Base-by-base conservation (phyloP, 1,284 basidiomycete genomes). In the Cryptococcus sp. region DNA sequence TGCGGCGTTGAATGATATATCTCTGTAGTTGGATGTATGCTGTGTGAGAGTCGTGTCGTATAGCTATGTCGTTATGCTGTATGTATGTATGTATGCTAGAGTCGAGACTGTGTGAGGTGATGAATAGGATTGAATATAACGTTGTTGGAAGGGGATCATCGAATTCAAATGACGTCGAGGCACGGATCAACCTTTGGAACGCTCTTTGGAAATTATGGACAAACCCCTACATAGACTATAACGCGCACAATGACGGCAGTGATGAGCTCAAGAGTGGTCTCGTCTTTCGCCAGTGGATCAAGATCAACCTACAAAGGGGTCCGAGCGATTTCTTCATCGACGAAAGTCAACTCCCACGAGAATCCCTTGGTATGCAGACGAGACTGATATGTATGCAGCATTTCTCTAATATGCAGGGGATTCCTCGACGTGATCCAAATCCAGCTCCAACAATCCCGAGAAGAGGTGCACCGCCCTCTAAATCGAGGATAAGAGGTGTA, bases 401-500 rank as follows among this genome's bases (percentile, higher is more conserved):
- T n/a, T 25, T 10, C 21, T 43, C 44, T 49, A 40, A 49, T 25
- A 10, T 16, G 7, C 55, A 74, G 72, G 74, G 74, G 19, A 70
- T 76, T 25, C 74, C 74, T 0, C 52, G 62, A 9, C 61, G 69
- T 16, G 58, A 73, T 22, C 50, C 67, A 0, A 73, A 73, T 52
- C 70, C 73, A 2, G 61, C 74, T 16, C 75, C 75, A 1, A 69
- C 63, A 5, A 63, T 76, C 34, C 75, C 75, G 1, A 64, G 75
- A 7, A 60, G 71, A 49, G 72, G 77, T 1, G 77, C 77, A 0
- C 72, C 77, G 14, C 78, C 78, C 1, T 60, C 70, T 36, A 79
- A 78, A 45, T 73, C 77, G 0, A 66, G 67, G 4, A 80, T 82
- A 44, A 76, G 76, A 10, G 69, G 80, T 24, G 80, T 81, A 28